These are phyloP conservation scores for Begonia peltatifolia DNA, from an alignment of 306 rosid species.

Conservation along the genomic window DNA sequence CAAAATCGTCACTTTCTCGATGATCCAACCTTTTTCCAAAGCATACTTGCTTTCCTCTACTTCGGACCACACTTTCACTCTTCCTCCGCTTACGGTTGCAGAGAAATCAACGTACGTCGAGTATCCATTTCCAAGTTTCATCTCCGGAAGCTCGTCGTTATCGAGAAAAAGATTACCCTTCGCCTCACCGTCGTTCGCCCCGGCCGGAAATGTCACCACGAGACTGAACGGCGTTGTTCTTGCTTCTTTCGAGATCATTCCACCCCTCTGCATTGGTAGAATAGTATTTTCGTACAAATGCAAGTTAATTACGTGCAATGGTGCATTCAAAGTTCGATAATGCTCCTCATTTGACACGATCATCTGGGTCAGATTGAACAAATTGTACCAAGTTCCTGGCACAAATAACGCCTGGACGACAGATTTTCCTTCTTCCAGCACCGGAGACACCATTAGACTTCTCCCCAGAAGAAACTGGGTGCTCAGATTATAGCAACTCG, in stretches of 20 bases:
- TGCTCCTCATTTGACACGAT: constrained; percentile 32
- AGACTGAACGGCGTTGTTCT: constrained; percentile 70
- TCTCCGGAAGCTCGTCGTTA: constrained; percentile 68
- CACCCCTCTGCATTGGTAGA: constrained; percentile 90
- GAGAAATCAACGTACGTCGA: constrained; percentile 54
- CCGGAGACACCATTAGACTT: constrained; percentile 73
- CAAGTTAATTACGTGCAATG: constrained; percentile 75
- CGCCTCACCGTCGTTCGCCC: constrained; percentile 50
- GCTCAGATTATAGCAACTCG: constrained; percentile 51
- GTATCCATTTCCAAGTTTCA: constrained; percentile 62
- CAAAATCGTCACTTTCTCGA: constrained; percentile 52
- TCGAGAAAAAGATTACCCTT: constrained; percentile 69
- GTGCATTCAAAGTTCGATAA: constrained; percentile 66
- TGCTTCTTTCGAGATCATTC: constrained; percentile 68
- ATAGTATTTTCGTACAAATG: constrained; percentile 78
- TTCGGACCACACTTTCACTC: constrained; percentile 70
- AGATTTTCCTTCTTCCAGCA: constrained; percentile 63
- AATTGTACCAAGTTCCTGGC: constrained; percentile 86
- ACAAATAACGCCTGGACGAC: constrained; percentile 70
- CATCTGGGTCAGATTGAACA: constrained; percentile 53
- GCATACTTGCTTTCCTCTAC: constrained; percentile 86
- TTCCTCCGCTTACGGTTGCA: constrained; percentile 44
- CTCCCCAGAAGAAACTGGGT: constrained; percentile 83
- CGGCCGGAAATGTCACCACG: constrained; percentile 53
- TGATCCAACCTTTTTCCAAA: constrained; percentile 44